Percentiles rank a stretch among this genome's conserved stretches.
Conservation (phyloP, 1,284 basidiomycete species). For the Sanghuangporus weigelae region DNA sequence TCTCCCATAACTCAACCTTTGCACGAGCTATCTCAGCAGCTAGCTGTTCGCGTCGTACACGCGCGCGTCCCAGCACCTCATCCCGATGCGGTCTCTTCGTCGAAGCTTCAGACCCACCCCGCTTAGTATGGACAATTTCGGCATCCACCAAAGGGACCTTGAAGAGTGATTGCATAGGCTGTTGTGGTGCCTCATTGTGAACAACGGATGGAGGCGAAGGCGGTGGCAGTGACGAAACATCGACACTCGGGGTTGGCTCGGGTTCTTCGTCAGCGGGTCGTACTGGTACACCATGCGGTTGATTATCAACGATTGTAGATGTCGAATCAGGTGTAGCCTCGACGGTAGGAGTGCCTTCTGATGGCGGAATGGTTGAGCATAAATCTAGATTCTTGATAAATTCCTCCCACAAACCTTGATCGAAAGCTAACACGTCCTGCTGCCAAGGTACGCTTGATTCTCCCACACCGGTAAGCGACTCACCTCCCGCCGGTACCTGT, state of each 20-base stretch:
- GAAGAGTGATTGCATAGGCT: slow-evolving; percentile 1
- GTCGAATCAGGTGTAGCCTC: not conserved
- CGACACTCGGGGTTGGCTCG: not conserved
- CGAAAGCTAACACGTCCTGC: not conserved
- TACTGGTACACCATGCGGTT: not conserved
- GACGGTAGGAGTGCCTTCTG: not conserved
- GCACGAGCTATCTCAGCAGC: slow-evolving; percentile 52
- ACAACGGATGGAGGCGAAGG: not conserved
- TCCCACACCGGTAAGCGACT: not conserved
- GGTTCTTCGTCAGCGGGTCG: not conserved
- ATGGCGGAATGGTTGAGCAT: not conserved
- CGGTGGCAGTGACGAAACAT: not conserved
- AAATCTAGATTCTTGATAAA: not conserved
- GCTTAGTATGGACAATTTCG: not conserved
- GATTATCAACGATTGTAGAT: not conserved
- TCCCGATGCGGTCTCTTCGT: slow-evolving; percentile 28
- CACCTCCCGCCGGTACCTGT: not conserved
- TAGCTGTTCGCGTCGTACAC: slow-evolving; percentile 46
- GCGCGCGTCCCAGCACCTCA: slow-evolving; percentile 47
- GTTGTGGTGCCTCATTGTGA: not conserved
- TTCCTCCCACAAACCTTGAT: not conserved
- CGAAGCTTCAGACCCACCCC: slow-evolving; percentile 6
- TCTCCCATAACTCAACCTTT: slow-evolving; percentile 67
- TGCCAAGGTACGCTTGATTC: not conserved
- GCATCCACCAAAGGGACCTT: slow-evolving; percentile 2